Conservation (phyloP, 257 asterid species). For the Cruciata laevipes region DNA sequence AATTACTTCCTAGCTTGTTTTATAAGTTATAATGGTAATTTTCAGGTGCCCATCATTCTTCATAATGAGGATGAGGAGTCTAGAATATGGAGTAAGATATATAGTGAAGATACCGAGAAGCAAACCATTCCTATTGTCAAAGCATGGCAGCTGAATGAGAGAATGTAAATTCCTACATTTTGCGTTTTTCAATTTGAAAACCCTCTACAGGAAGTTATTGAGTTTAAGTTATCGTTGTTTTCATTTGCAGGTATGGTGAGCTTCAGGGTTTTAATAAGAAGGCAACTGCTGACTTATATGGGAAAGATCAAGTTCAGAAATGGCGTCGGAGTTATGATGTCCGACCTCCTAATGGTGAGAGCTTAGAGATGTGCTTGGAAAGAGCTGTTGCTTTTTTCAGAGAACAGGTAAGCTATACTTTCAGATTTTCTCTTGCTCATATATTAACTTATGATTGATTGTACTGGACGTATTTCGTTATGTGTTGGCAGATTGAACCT, state of each 20-base stretch:
- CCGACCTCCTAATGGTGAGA: conserved; percentile 92
- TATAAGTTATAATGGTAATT: conserved; percentile 18
- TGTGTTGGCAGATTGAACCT: conserved; percentile 68
- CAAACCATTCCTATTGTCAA: conserved; percentile 69
- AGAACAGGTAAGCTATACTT: conserved; percentile 53
- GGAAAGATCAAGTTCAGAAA: conserved; percentile 80
- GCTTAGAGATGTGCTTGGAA: conserved; percentile 91
- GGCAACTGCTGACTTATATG: conserved; percentile 80
- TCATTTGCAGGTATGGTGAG: conserved; percentile 66
- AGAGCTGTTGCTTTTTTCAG: conserved; percentile 84
- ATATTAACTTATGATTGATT: not conserved
- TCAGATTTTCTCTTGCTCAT: not conserved
- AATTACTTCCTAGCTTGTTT: not conserved
- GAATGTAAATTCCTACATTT: conserved; percentile 47
- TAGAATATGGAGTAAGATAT: conserved; percentile 58
- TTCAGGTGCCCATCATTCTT: conserved; percentile 68
- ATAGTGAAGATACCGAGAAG: conserved; percentile 54
- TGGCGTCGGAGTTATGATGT: conserved; percentile 94
- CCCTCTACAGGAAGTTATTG: not conserved
- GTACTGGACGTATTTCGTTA: not conserved
- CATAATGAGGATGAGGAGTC: conserved; percentile 71
- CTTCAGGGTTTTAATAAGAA: conserved; percentile 83
- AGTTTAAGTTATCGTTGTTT: not conserved
- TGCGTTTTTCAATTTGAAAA: not conserved
- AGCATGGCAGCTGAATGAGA: conserved; percentile 94